Conservation (phyloP, 768 basidiomycete species). For the Serendipita vermifera region DNA sequence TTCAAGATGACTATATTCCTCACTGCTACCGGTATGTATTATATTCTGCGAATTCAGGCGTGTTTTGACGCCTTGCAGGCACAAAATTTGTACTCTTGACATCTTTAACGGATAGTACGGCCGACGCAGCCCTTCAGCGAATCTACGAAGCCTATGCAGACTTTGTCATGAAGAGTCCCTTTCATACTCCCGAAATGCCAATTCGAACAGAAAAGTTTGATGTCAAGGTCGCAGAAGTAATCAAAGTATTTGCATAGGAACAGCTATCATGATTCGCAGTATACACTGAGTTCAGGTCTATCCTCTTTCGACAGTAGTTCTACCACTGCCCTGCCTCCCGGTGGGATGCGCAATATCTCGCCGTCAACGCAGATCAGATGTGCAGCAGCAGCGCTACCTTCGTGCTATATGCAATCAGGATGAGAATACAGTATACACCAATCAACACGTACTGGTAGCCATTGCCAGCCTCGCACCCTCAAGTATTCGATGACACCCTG, state of each 20-base stretch:
- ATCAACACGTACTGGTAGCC: slow-evolving; percentile 62
- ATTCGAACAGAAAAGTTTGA: slow-evolving; percentile 89
- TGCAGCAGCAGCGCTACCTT: slow-evolving; percentile 43
- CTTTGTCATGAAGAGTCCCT: slow-evolving; percentile 97
- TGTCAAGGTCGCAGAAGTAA: slow-evolving; percentile 14
- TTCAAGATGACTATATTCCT: slow-evolving; percentile 90
- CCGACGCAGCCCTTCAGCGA: slow-evolving; percentile 61
- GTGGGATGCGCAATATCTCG: slow-evolving; percentile 46
- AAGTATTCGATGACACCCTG: slow-evolving; percentile 57
- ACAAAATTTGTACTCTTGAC: slow-evolving; percentile 93
- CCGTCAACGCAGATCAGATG: slow-evolving; percentile 76
- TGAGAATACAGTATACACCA: slow-evolving; percentile 9
- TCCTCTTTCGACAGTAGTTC: neutral
- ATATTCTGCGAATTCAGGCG: neutral
- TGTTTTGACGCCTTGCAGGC: slow-evolving; percentile 33
- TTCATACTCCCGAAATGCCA: slow-evolving; percentile 99
- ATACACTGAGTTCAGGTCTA: neutral
- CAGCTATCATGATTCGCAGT: neutral
- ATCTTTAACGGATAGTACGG: slow-evolving; percentile 57
- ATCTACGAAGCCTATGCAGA: slow-evolving; percentile 92
- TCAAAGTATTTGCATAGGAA: slow-evolving; percentile 5
- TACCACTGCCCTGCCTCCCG: slow-evolving; percentile 32
- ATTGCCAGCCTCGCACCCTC: slow-evolving; percentile 71
- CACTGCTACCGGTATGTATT: slow-evolving; percentile 66
- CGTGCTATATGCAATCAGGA: slow-evolving; percentile 28